phyloP scores from a whole-genome alignment of 179 eudicot species.

The Corrigiola litoralis region DNA sequence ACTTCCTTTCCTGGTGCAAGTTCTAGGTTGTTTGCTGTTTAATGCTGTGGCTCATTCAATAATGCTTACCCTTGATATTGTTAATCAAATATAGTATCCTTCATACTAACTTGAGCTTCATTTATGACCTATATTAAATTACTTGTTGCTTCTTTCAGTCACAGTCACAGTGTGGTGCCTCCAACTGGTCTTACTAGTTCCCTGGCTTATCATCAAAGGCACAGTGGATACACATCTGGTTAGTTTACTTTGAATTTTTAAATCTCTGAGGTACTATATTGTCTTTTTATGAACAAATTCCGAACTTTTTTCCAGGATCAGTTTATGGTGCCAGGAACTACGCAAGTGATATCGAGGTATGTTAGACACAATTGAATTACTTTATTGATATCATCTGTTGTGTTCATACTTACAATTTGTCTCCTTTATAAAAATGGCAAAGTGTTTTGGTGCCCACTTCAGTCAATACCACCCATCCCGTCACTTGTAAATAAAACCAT shows the following conservation, averaged over 20 bases:
- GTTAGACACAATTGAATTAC: background rate
- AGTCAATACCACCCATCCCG: background rate
- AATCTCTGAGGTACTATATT: background rate
- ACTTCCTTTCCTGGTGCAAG: conserved; percentile 27
- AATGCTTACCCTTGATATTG: background rate
- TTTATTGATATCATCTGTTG: background rate
- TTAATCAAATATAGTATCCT: background rate
- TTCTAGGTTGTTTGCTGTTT: conserved; percentile 31
- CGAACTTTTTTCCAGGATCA: conserved; percentile 27
- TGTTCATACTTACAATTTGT: background rate
- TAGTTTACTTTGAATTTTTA: conserved; percentile 8
- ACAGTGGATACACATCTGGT: conserved; percentile 30
- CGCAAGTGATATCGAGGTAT: conserved; percentile 34
- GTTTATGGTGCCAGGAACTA: conserved; percentile 22
- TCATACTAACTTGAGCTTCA: background rate
- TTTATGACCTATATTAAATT: background rate
- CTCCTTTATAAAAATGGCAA: background rate
- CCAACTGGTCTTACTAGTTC: conserved; percentile 16
- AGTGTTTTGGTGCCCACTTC: no score
- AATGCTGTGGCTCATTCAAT: no score
- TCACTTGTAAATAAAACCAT: no score
- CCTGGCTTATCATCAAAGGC: conserved; percentile 28
- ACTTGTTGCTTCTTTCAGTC: conserved; percentile 10
- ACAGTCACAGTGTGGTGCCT: conserved; percentile 23
- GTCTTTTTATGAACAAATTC: background rate